These are phyloP conservation scores for Mucor velutinosus DNA, from an alignment of 371 early-diverging fungal species.

Conservation along the genomic window DNA sequence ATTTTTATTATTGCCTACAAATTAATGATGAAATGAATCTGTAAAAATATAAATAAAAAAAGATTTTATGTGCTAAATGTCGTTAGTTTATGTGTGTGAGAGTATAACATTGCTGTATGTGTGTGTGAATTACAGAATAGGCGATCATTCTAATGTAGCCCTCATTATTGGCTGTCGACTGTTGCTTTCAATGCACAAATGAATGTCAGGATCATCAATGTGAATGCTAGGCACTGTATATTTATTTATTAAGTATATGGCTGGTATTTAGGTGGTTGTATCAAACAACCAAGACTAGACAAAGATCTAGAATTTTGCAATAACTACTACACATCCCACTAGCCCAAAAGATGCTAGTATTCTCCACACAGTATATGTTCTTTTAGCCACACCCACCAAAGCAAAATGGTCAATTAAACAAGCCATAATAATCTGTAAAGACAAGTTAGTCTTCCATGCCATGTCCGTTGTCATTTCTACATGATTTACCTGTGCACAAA, in stretches of 20 bases:
- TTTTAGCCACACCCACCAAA: constrained; percentile 41
- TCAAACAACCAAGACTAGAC: background rate
- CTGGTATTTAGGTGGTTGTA: background rate
- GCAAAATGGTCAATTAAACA: constrained; percentile 55
- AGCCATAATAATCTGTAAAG: constrained; percentile 38
- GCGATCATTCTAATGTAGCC: background rate
- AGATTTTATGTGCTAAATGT: background rate
- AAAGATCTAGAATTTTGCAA: constrained; percentile 26
- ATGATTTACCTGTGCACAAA: constrained; percentile 44
- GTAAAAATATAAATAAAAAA: background rate
- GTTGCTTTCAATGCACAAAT: background rate
- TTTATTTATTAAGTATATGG: background rate
- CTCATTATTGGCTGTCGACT: background rate
- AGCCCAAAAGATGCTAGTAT: constrained; percentile 53
- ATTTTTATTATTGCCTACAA: background rate
- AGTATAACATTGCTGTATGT: background rate
- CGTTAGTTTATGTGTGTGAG: background rate
- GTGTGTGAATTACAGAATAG: background rate
- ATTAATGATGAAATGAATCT: background rate
- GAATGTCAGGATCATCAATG: background rate
- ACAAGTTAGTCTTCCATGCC: background rate
- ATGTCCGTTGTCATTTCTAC: no score
- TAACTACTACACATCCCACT: constrained; percentile 50
- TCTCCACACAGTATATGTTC: constrained; percentile 51
- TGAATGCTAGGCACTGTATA: background rate